phyloP scores from a whole-genome alignment of 495 filamentous ascomycete species.

The Penicillium pulvis region DNA sequence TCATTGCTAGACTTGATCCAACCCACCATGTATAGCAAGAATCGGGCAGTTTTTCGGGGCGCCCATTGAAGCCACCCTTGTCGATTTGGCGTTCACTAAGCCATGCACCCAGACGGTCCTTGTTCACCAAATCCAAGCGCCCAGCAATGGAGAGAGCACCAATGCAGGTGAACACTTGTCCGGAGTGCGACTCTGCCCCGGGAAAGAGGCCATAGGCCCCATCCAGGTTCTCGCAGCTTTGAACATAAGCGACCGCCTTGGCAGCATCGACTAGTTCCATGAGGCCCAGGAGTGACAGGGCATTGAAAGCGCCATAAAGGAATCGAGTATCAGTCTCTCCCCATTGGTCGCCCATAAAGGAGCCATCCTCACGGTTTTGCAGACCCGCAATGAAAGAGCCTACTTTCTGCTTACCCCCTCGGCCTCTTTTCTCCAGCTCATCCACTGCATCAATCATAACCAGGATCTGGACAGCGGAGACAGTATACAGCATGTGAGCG shows the following conservation, averaged over 20 bases:
- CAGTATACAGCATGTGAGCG: constrained; percentile 91
- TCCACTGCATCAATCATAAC: constrained; percentile 81
- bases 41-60: constrained; percentile 94
- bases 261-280: constrained; percentile 72
- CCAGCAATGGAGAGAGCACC: constrained; percentile 82
- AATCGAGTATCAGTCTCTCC: constrained; percentile 95
- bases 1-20: constrained; percentile 82
- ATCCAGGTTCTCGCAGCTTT: constrained; percentile 85
- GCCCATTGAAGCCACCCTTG: constrained; percentile 86
- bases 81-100: constrained; percentile 89
- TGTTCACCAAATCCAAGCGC: constrained; percentile 79
- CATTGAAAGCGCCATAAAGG: constrained; percentile 83
- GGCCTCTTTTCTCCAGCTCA: constrained; percentile 68
- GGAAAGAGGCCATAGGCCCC: constrained; percentile 89
- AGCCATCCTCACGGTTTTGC: constrained; percentile 78
- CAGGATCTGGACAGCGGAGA: constrained; percentile 90
- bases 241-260: constrained; percentile 76
- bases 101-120: constrained; percentile 81
- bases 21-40: constrained; percentile 99
- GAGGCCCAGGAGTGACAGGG: constrained; percentile 76
- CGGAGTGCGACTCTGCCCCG: constrained; percentile 88
- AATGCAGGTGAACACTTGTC: constrained; percentile 94
- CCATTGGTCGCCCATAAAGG: constrained; percentile 93
- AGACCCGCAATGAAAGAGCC: constrained; percentile 77
- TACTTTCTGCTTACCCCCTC: constrained; percentile 68